Conservation (phyloP, 768 basidiomycete genomes). For the Xerocomellus chrysenteron region DNA sequence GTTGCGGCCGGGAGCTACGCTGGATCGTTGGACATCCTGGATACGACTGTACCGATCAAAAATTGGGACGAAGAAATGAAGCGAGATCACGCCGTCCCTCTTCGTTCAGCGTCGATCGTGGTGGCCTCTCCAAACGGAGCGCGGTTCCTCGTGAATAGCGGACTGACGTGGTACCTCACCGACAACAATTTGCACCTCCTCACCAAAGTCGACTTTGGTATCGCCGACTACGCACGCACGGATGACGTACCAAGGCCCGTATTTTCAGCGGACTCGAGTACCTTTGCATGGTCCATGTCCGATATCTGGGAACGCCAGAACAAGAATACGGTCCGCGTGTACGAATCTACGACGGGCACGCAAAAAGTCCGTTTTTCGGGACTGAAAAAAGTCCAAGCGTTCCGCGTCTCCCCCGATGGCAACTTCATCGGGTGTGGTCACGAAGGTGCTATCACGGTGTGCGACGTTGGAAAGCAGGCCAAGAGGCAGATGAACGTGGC, state of each 20-base stretch:
- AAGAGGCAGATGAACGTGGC: constrained; percentile 1
- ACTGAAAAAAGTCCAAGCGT: constrained; percentile 4
- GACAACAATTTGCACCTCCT: neutral
- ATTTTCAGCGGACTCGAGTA: constrained; percentile 10
- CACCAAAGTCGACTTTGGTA: constrained; percentile 10
- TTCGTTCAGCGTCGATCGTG: neutral
- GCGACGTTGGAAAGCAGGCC: neutral
- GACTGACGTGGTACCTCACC: neutral
- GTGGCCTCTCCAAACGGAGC: constrained; percentile 10
- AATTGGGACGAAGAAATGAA: constrained; percentile 10
- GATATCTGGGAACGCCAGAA: constrained; percentile 1
- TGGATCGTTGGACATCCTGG: constrained; percentile 9
- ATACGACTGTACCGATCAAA: constrained; percentile 1
- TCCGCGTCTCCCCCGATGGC: neutral
- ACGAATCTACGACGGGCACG: constrained; percentile 1
- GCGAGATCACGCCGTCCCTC: neutral
- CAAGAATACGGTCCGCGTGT: constrained; percentile 4
- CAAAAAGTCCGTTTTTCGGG: constrained; percentile 5
- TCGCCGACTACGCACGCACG: neutral
- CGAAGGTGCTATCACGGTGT: constrained; percentile 5
- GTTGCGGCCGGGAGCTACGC: constrained; percentile 10
- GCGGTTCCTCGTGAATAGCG: constrained; percentile 1
- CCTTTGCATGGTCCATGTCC: constrained; percentile 6
- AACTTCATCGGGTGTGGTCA: constrained; percentile 9
- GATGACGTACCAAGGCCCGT: neutral